phyloP scores from a whole-genome alignment of 768 basidiomycete genomes.

The Tylopilus rubrobrunneus region DNA sequence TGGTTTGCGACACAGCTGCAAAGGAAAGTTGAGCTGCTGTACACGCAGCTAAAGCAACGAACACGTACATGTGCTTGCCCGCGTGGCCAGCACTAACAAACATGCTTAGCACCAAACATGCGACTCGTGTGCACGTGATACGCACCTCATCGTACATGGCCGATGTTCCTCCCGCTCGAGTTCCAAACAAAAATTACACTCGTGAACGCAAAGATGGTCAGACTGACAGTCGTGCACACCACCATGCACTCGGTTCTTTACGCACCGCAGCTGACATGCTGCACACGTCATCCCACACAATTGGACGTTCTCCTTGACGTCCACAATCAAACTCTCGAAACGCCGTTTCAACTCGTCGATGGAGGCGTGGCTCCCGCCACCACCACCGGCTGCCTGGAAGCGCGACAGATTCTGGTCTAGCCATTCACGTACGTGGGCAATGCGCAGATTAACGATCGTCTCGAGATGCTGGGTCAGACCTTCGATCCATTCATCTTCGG shows the following conservation, averaged over 20 bases:
- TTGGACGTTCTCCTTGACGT: conserved; percentile 43
- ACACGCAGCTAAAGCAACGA: too few species aligned
- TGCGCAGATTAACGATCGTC: conserved; percentile 37
- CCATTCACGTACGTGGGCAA: conserved; percentile 50
- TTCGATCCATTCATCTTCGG: conserved; percentile 36
- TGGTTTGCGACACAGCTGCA: too few species aligned
- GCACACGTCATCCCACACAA: conserved; percentile 48
- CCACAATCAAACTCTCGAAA: conserved; percentile 41
- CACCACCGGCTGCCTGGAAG: conserved; percentile 33
- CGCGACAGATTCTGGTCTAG: conserved; percentile 44
- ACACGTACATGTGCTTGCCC: not conserved
- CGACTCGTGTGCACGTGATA: too few species aligned
- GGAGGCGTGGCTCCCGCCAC: conserved; percentile 32
- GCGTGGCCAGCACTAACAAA: too few species aligned
- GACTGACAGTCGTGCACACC: conserved; percentile 49
- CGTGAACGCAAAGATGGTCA: conserved; percentile 41
- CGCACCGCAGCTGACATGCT: conserved; percentile 46
- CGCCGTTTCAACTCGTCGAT: conserved; percentile 43
- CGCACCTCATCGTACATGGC: too few species aligned
- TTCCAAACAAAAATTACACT: conserved; percentile 39
- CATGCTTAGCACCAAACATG: too few species aligned
- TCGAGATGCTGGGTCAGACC: conserved; percentile 38
- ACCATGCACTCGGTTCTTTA: conserved; percentile 44
- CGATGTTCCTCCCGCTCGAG: conserved; percentile 9
- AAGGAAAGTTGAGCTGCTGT: too few species aligned